Evolutionary conservation across 768 basidiomycete genomes (phyloP), one percentile per base, ranked within the genome.

Genomic region (Cyclocybe aegerita): DNA sequence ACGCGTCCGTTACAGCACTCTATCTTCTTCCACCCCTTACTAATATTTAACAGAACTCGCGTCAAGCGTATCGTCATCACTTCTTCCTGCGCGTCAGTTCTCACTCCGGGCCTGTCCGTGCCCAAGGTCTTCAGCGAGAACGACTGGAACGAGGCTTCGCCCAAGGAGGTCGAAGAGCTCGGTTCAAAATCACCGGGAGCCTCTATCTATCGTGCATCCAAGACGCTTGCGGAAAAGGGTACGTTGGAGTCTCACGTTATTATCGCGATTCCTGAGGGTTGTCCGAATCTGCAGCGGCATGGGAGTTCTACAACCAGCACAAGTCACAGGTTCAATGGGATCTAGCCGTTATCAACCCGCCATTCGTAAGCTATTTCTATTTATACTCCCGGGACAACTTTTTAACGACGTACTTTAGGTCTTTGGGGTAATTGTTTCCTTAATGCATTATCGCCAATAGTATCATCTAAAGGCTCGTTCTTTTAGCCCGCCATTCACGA

Each of bases 1-100:
- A 79, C 54, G 74, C 69, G 78, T 81, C 49, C n/a, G 67, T 34
- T 23, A 36, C 1, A 23, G 23, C 23, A 3, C 23, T 23, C 23
- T 23, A 14, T 46, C 11, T n/a, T 2, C 16, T 17, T 50, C 15
- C 12, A 11, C 16, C 43, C 14, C 6, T 37, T 16, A 41, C 14
- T 7, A 11, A 30, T 17, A 38, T 15, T 12, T n/a, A 39, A 32
- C 58, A 72, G 79, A 44, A 55, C 73, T 11, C 57, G 63, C 7
- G 71, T 92, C 56, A 82, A 86, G 62, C 80, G 90, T 3, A 70
- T 93, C 38, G 80, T 90, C 7, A 65, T 88, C 50, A 88, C 86
- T 0, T 82, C 82, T 8, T 89, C 87, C 1, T 70, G 64, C 40
- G 86, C 79, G 0, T 68, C 83, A 0, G 58, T 86, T 9, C 53